phyloP scores from a whole-genome alignment of 2,329 filamentous ascomycete species.

The Fragosphaeria purpurea region DNA sequence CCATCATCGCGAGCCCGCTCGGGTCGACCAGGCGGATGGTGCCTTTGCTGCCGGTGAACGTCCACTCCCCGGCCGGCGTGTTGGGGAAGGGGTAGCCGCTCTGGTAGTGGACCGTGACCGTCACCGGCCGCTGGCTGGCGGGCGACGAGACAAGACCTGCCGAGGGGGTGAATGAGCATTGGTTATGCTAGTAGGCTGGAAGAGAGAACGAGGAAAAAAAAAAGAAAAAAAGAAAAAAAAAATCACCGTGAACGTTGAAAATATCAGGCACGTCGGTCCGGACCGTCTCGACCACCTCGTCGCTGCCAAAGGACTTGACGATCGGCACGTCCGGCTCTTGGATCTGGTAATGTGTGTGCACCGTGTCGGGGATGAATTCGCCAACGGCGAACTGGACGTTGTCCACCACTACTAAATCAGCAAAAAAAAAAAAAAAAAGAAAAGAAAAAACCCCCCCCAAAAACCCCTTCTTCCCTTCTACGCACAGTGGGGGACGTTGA shows the following conservation, averaged over 20 bases:
- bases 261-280: conserved; percentile 18
- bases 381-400: conserved; percentile 34
- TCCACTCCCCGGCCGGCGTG: too few species aligned
- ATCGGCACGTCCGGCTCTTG: conserved; percentile 31
- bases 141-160: conserved; percentile 14
- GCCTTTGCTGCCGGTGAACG: too few species aligned
- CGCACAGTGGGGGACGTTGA: conserved; percentile 31
- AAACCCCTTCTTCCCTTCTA: too few species aligned
- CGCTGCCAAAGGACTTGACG: conserved; percentile 13
- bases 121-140: conserved; percentile 15
- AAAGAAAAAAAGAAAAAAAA: too few species aligned
- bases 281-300: conserved; percentile 3
- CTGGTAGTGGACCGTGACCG: conserved; percentile 32
- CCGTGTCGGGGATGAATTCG: conserved; percentile 24
- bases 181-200: too few species aligned
- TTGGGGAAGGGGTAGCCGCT: conserved; percentile 38
- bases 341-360: conserved; percentile 32
- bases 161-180: too few species aligned
- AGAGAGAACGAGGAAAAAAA: too few species aligned
- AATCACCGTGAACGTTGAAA: conserved; percentile 11
- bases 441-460: too few species aligned
- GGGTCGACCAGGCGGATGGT: too few species aligned
- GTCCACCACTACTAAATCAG: conserved; percentile 28
- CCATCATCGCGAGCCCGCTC: too few species aligned
- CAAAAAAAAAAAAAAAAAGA: too few species aligned